Conservation (phyloP, 805 yeast species). For the Candida tammaniensis region DNA sequence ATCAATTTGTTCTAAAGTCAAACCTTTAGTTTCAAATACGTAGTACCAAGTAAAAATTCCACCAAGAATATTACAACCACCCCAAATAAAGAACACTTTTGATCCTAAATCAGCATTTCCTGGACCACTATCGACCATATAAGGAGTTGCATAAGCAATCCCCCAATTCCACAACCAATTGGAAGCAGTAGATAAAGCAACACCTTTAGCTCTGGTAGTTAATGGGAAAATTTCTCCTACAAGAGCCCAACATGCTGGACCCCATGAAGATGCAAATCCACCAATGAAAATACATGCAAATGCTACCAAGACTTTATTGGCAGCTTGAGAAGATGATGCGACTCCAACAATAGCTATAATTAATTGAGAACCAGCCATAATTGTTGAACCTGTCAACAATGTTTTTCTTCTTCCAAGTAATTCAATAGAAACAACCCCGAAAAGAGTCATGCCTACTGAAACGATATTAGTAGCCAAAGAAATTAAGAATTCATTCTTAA, state of each 20-base stretch:
- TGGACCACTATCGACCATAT: constrained; percentile 38
- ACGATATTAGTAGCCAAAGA: constrained; percentile 40
- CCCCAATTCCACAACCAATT: constrained; percentile 44
- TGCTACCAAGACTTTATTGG: constrained; percentile 32
- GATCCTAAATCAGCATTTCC: constrained; percentile 39
- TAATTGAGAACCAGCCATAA: constrained; percentile 59
- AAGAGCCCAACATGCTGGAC: constrained; percentile 40
- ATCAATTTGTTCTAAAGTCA: constrained; percentile 41
- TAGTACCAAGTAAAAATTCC: constrained; percentile 29
- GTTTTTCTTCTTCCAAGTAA: constrained; percentile 37
- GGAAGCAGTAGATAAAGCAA: constrained; percentile 38
- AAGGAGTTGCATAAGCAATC: constrained; percentile 40
- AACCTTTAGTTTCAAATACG: constrained; percentile 41
- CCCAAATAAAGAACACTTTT: constrained; percentile 44
- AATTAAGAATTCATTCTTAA: constrained; percentile 43
- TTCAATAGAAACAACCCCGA: constrained; percentile 33
- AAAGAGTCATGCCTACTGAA: constrained; percentile 37
- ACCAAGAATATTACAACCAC: constrained; percentile 37
- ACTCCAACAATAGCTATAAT: constrained; percentile 44
- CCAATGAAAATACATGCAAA: constrained; percentile 40
- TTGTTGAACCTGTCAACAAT: constrained; percentile 50
- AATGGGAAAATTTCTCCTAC: constrained; percentile 37
- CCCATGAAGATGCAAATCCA: constrained; percentile 42
- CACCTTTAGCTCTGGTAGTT: constrained; percentile 38
- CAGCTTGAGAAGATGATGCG: constrained; percentile 32